phyloP scores from a whole-genome alignment of 805 yeast species.

The Metschnikowia rubicola region DNA sequence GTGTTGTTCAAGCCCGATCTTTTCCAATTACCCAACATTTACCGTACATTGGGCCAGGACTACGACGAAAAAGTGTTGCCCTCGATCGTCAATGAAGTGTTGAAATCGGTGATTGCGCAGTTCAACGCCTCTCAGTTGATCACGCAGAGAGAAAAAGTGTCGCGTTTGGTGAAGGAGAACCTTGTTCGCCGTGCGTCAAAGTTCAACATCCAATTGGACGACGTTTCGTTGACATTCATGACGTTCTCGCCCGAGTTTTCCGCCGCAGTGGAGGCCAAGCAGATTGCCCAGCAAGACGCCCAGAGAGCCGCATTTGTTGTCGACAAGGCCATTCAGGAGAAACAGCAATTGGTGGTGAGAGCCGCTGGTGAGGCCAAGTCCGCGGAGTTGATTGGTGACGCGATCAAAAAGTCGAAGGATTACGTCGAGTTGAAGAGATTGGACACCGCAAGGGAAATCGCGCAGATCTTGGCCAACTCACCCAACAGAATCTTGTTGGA shows the following conservation, averaged over 20 bases:
- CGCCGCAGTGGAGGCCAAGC: conserved; percentile 96
- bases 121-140: conserved; percentile 97
- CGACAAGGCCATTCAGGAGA: conserved; percentile 96
- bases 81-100: conserved; percentile 95
- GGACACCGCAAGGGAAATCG: conserved; percentile 96
- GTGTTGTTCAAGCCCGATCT: conserved; percentile 89
- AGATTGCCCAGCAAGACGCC: conserved; percentile 99
- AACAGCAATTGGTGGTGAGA: conserved; percentile 92
- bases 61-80: conserved; percentile 97
- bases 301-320: conserved; percentile 97
- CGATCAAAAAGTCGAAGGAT: conserved; percentile 92
- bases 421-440: conserved; percentile 95
- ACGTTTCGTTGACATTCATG: conserved; percentile 95
- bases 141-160: conserved; percentile 97
- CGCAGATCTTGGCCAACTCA: conserved; percentile 74
- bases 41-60: conserved; percentile 88
- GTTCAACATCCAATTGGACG: conserved; percentile 86
- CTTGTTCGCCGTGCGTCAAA: conserved; percentile 86
- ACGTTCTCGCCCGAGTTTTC: conserved; percentile 98
- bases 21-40: conserved; percentile 73
- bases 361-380: conserved; percentile 99
- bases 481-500: conserved; percentile 91
- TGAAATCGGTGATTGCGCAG: conserved; percentile 96
- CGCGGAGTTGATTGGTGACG: conserved; percentile 98
- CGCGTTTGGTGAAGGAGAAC: conserved; percentile 85